Evolutionary conservation across 169 alveolate species (phyloP), one percentile per base, ranked within the genome.

Genomic region (Plasmodium sp.): DNA sequence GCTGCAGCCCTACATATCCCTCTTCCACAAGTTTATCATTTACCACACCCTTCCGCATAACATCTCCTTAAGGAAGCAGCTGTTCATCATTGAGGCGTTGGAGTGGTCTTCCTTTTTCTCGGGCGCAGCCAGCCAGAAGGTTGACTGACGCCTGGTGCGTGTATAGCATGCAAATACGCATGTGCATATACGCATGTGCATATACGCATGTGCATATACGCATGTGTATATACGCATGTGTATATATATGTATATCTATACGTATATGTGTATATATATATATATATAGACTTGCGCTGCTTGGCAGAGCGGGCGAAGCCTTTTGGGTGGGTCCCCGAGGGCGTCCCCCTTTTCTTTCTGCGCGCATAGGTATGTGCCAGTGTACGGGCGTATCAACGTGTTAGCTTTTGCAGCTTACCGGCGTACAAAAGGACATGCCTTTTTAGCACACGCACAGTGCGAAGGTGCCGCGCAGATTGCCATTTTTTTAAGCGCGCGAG

Each of bases 21-120:
- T 88, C 18, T 88, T 88, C 54, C 90, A 79, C 56, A 80, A 88
- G 43, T 88, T 88, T 88, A 88, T 88, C 18, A 88, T 80, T 79
- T 79, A 88, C 80, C 94, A 88, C 39, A 88, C 88, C 3, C 83
- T 79, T 43, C 94, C 94, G 5, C 88, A 88, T 88, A 88, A 77
- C 43, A 81, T 88, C 31, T 80, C 94, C 27, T 80, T 88, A 73
- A 88, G 88, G 75, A 88, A 88, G 71, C 94, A 88, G 51, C 81
- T 88, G 27, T 88, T 39, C 31, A 88, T 88, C 67, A 88, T 88
- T 54, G 94, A 88, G 34, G 94, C 94, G 36, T 80, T 88, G 41
- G 94, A 88, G 18, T 88, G 94, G 88, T 67, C 94, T 22, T 88
- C 94, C 41, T 88, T 88, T 80, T 88, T 88, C 62, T 88, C 90